phyloP scores from a whole-genome alignment of 768 basidiomycete genomes.

The Suillus subaureus region DNA sequence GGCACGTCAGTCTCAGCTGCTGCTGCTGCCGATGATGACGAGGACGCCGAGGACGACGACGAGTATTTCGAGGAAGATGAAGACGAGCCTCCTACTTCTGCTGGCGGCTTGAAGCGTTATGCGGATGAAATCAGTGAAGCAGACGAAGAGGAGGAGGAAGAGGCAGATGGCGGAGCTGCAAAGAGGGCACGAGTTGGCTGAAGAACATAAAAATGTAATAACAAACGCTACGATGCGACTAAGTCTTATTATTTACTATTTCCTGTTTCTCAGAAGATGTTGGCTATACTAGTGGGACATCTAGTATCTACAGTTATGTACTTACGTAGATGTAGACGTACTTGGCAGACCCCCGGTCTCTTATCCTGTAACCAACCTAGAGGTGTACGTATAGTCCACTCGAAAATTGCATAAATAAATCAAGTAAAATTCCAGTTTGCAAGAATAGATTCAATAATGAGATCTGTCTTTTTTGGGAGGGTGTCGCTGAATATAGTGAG shows the following conservation, averaged over 20 bases:
- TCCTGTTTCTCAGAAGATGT: not conserved
- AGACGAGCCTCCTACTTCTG: not conserved
- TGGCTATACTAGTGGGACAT: not conserved
- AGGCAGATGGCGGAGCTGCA: conserved; percentile 6
- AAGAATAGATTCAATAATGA: no score
- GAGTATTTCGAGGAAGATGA: conserved; percentile 28
- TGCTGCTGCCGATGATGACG: conserved; percentile 6
- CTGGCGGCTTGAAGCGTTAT: conserved; percentile 27
- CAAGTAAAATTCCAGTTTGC: no score
- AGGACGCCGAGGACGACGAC: conserved; percentile 20
- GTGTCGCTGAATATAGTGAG: no score
- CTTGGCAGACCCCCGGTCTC: not conserved
- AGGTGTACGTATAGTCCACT: no score
- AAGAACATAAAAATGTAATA: not conserved
- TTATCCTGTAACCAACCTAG: no score
- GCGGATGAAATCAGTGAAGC: conserved; percentile 24
- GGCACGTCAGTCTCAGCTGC: conserved; percentile 11
- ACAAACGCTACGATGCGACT: not conserved
- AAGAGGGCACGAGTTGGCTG: conserved; percentile 31
- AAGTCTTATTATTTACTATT: conserved; percentile 5
- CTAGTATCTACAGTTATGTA: not conserved
- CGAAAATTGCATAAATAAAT: no score
- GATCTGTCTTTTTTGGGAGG: no score
- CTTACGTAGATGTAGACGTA: not conserved
- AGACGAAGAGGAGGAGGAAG: conserved; percentile 14